Conservation (phyloP, 768 basidiomycete species). For the Amanita phalloides region DNA sequence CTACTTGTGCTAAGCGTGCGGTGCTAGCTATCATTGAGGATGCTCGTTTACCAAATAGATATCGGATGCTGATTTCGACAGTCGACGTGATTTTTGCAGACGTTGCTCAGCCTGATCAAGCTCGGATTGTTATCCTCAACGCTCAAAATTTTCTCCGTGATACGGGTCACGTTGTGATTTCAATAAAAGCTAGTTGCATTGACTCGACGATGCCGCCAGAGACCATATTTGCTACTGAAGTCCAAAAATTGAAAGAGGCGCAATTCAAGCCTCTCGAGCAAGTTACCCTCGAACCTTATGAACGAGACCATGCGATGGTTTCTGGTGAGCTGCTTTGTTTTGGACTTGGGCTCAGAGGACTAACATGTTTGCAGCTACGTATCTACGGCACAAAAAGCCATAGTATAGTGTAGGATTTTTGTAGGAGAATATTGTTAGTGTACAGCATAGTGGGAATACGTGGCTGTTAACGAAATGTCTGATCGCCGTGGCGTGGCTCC, state of each 20-base stretch:
- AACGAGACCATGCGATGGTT: constrained; percentile 88
- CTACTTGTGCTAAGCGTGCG: not conserved
- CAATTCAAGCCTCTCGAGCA: constrained; percentile 94
- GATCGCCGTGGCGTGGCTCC: not conserved
- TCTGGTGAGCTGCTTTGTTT: constrained; percentile 39
- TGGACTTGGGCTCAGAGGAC: not conserved
- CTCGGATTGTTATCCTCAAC: constrained; percentile 90
- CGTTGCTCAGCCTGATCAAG: constrained; percentile 97
- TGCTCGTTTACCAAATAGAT: constrained; percentile 91
- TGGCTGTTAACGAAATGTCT: not conserved
- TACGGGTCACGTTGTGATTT: constrained; percentile 86
- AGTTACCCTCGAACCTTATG: constrained; percentile 89
- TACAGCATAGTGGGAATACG: not conserved
- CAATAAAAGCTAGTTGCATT: constrained; percentile 98
- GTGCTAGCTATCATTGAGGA: constrained; percentile 87
- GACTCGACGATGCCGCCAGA: constrained; percentile 92
- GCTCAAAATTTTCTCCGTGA: constrained; percentile 95
- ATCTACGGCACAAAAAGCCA: constrained; percentile 15
- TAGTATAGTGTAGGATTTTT: constrained; percentile 8
- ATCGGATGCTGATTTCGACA: constrained; percentile 91
- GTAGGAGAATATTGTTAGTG: not conserved
- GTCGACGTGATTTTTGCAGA: constrained; percentile 99
- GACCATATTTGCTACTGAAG: constrained; percentile 81
- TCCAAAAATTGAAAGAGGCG: constrained; percentile 63
- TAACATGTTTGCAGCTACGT: constrained; percentile 11